Base-by-base conservation (phyloP, 306 rosid genomes). In the Pyrus bretschneideri region DNA sequence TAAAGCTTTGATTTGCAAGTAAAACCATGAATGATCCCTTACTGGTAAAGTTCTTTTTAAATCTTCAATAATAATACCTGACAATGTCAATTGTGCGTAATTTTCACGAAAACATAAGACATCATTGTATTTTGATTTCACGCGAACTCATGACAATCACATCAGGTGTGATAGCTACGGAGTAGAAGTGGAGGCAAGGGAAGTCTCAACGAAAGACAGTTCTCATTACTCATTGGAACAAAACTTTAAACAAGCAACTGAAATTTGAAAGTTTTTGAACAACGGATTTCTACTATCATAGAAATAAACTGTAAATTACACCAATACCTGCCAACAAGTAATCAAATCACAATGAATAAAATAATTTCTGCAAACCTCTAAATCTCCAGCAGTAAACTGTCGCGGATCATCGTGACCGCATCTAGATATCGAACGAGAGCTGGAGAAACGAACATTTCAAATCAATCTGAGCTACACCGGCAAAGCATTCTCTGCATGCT, bases 261-360 rank as follows among this genome's bases (percentile, higher is more conserved):
- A 64, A 30, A 31, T 21, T 38, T 57, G 4, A 9, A 15, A 3
- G 62, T 10, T 62, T 21, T 49, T 29, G 22, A 31, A 74, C 19
- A n/a, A 57, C 4, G 67, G 76, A 35, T 40, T 72, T 59, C 66
- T 25, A 58, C 76, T 12, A 13, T 6, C 22, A 22, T 40, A 33
- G 29, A 60, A 62, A 15, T n/a, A 30, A 57, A 60, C 30, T 45
- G 54, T 21, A 42, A 25, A 79, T 55, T 72, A 42, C 69, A 57
- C n/a, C 69, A 27, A 76, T 55, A 27, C 6, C 61, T 45, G 61
- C 70, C 61, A 65, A 27, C 38, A 59, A 73, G 76, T 54, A 57
- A 72, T 72, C 64, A 78, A 61, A 61, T 61, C 63, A 70, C 63
- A 72, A n/a, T 18, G 66, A 52, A 76, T 17, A 42, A 46, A 64